Percentiles rank a stretch among this genome's conserved stretches.
Evolutionary conservation across 495 filamentous ascomycete species (phyloP).

Genomic region (Lepraria neglecta): DNA sequence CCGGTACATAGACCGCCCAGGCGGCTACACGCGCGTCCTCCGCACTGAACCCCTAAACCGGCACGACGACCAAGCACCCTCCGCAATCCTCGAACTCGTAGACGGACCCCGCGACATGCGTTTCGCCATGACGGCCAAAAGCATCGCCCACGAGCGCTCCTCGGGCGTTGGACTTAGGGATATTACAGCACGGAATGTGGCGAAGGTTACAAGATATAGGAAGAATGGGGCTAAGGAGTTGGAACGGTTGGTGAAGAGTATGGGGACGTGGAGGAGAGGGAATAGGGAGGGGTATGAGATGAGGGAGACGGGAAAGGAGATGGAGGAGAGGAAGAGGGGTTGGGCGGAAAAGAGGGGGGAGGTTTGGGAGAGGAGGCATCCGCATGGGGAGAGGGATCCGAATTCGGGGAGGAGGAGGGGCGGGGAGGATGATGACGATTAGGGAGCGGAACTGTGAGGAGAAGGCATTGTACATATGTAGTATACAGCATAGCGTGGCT

Average conservation of each 20-base stretch:
- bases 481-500: background rate
- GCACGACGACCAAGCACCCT: conserved; percentile 71
- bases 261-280: conserved; percentile 34
- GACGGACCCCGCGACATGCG: conserved; percentile 94
- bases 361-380: conserved; percentile 13
- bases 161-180: conserved; percentile 50
- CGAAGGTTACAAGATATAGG: conserved; percentile 79
- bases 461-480: background rate
- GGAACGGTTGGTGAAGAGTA: conserved; percentile 62
- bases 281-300: conserved; percentile 18
- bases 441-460: background rate
- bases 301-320: background rate
- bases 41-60: conserved; percentile 65
- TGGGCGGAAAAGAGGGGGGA: background rate
- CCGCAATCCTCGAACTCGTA: conserved; percentile 91
- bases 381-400: conserved; percentile 3
- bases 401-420: background rate
- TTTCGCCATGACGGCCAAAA: conserved; percentile 83
- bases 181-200: conserved; percentile 68
- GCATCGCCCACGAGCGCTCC: conserved; percentile 57
- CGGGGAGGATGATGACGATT: background rate
- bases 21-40: conserved; percentile 91
- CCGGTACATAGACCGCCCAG: conserved; percentile 73
- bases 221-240: conserved; percentile 58
- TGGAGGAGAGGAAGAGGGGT: conserved; percentile 1